A percentile compares a stretch with the other conserved stretches of the same genome.
Conservation (phyloP, 2,329 filamentous ascomycete species). For the Neofusicoccum parvum region DNA sequence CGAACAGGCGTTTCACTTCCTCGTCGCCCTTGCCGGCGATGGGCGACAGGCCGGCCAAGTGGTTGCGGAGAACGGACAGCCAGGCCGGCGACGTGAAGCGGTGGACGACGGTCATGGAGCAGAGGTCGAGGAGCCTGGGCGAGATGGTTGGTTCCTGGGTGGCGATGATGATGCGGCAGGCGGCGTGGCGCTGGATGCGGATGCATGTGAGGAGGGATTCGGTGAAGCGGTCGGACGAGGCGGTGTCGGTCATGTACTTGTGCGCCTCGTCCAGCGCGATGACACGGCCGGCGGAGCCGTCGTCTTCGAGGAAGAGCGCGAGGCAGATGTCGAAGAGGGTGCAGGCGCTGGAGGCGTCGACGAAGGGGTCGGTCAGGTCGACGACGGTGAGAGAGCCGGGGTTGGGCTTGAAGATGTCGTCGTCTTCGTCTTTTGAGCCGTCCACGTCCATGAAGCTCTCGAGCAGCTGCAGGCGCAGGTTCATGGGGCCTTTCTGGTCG, state of each 20-base stretch:
- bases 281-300: conserved; percentile 55
- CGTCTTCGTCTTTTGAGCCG: background rate
- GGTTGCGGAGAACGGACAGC: conserved; percentile 51
- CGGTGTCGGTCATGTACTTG: conserved; percentile 66
- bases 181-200: conserved; percentile 71
- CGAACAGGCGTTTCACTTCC: conserved; percentile 40
- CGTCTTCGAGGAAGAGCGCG: conserved; percentile 61
- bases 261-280: conserved; percentile 78
- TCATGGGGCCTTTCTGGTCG: conserved; percentile 58
- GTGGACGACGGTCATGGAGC: conserved; percentile 71
- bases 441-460: conserved; percentile 62
- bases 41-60: conserved; percentile 49
- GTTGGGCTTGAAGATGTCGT: conserved; percentile 30
- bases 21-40: conserved; percentile 24
- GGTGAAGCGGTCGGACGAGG: conserved; percentile 61
- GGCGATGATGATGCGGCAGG: conserved; percentile 67
- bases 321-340: conserved; percentile 73
- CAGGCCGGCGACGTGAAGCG: conserved; percentile 69
- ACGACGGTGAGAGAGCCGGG: conserved; percentile 64
- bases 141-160: conserved; percentile 78
- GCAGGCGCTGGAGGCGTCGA: conserved; percentile 68
- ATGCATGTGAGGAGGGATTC: conserved; percentile 64
- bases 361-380: conserved; percentile 73
- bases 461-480: conserved; percentile 62
- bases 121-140: conserved; percentile 68